Base-by-base conservation (phyloP, 2,329 filamentous ascomycete species). In the Dactylellina leptospora region DNA sequence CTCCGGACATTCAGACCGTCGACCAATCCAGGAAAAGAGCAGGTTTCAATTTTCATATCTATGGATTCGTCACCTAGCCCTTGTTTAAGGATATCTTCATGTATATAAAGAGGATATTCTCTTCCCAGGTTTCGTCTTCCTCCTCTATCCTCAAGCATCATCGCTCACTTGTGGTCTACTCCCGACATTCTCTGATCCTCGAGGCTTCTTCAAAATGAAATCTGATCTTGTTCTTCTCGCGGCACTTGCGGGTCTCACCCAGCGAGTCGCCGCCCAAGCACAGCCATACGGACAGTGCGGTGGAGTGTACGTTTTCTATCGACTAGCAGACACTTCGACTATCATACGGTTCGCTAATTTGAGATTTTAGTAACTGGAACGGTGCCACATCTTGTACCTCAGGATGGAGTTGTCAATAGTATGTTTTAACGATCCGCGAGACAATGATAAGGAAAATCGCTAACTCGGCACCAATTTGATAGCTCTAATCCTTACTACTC, bases 401-500 rank as follows among this genome's bases (percentile, higher is more conserved):
- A n/a, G 66, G 66, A 23, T 72, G 59, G 59, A 72, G 59, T 60
- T 72, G 68, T 33, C 59, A 51, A 36, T 72, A 72, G 64, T 70
- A 56, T 61, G 64, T 62, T n/a, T 10, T 9, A 38, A 64, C 28
- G 8, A n/a, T 8, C 38, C 38, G 2, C 38, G 16, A 44, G 1
- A 4, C n/a, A n/a, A n/a, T n/a, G n/a, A n/a, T n/a, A n/a, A n/a
- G n/a, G n/a, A n/a, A n/a, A n/a, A n/a, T 11, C 2, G 30, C 30
- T 36, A 2, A 36, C 4, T 36, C n/a, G 10, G 30, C 4, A 10
- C n/a, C 2, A 33, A 44, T 20, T 45, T 40, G n/a, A 25, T 22
- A 70, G 64, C 68, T 72, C 68, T 53, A 72, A 72, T 28, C 53
- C 68, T 3, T 72, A 72, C 68, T 72, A 72, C 59, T 72, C 68